These are phyloP conservation scores for Penicillium alfredii DNA, from an alignment of 495 filamentous ascomycete species.

Conservation along the genomic window DNA sequence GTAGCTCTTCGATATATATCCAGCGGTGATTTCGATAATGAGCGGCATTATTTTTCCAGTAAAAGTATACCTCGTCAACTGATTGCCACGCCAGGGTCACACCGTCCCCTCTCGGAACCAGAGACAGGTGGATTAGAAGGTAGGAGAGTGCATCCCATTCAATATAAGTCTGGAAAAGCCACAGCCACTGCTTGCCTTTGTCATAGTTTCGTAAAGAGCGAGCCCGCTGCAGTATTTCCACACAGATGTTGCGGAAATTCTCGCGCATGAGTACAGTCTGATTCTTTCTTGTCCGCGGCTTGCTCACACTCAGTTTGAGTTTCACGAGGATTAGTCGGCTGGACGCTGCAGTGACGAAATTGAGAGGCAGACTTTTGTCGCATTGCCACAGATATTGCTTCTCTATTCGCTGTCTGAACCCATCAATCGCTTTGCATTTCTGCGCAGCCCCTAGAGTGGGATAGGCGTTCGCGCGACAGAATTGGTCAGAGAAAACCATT, in stretches of 20 bases:
- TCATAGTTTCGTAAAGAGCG: slow-evolving; percentile 9
- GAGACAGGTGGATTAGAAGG: slow-evolving; percentile 58
- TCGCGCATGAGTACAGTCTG: slow-evolving; percentile 24
- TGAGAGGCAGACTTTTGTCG: slow-evolving; percentile 52
- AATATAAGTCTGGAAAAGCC: slow-evolving; percentile 73
- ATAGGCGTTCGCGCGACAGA: slow-evolving; percentile 15
- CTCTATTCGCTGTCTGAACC: slow-evolving; percentile 53
- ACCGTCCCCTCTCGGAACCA: slow-evolving; percentile 9
- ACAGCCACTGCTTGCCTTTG: slow-evolving; percentile 16
- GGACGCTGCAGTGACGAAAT: slow-evolving; percentile 61
- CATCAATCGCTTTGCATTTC: slow-evolving; percentile 50
- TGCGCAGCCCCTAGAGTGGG: slow-evolving; percentile 23
- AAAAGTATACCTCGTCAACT: slow-evolving; percentile 11
- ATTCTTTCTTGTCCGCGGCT: slow-evolving; percentile 32
- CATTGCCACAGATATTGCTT: slow-evolving; percentile 54
- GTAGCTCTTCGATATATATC: slow-evolving; percentile 13
- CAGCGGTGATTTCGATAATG: slow-evolving; percentile 6
- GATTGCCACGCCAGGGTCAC: slow-evolving; percentile 7
- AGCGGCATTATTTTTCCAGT: slow-evolving; percentile 11
- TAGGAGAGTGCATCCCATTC: slow-evolving; percentile 74
- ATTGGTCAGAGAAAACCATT: slow-evolving; percentile 22
- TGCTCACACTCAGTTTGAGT: slow-evolving; percentile 52
- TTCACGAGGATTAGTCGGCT: slow-evolving; percentile 59
- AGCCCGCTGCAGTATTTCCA: slow-evolving; percentile 51
- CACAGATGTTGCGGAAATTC: slow-evolving; percentile 20